A percentile compares a stretch with the other conserved stretches of the same genome.
Conservation (phyloP, 139 green algal species). For the Chlamydomonas schloesseri region DNA sequence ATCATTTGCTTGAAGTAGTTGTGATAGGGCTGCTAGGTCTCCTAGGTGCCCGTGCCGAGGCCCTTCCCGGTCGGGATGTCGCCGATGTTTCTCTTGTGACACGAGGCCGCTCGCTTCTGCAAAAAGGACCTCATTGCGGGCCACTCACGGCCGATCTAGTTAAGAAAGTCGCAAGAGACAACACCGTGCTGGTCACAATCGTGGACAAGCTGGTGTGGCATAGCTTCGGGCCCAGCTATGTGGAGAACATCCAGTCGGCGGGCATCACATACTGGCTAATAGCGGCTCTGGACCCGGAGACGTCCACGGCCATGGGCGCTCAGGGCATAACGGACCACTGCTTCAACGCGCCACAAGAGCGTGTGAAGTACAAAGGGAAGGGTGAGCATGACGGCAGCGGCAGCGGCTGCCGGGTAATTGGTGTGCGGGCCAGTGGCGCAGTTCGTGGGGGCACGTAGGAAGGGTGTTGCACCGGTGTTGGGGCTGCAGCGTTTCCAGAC, state of each 20-base stretch:
- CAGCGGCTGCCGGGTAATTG: background rate
- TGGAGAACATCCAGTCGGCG: conserved; percentile 39
- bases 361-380: conserved; percentile 38
- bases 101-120: no score
- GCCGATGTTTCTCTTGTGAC: no score
- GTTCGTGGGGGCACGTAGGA: background rate
- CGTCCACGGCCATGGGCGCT: conserved; percentile 7
- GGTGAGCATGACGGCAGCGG: background rate
- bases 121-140: background rate
- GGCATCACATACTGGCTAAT: conserved; percentile 43
- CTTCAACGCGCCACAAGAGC: conserved; percentile 49
- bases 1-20: no score
- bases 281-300: conserved; percentile 38
- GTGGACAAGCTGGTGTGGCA: conserved; percentile 34
- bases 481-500: no score
- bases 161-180: background rate
- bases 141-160: conserved; percentile 5
- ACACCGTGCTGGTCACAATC: conserved; percentile 29
- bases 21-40: no score
- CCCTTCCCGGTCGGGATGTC: no score
- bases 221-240: conserved; percentile 35
- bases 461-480: background rate
- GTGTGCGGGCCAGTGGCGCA: no score
- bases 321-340: conserved; percentile 10
- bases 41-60: no score